phyloP scores from a whole-genome alignment of 2,329 filamentous ascomycete genomes.

The Gaeumannomyces sp. region DNA sequence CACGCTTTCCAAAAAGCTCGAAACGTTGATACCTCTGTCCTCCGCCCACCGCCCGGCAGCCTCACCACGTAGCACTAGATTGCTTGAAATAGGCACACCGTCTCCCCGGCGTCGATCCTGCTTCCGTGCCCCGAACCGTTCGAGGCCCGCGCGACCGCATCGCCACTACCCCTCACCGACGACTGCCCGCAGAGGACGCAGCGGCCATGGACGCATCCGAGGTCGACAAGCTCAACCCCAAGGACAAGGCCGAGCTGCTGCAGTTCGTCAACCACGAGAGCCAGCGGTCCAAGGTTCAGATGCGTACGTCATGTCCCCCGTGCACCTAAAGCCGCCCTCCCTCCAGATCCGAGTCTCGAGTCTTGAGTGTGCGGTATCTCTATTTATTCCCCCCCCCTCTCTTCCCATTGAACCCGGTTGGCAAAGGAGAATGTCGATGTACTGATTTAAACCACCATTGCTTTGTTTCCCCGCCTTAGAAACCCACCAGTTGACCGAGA shows the following conservation, averaged over 20 bases:
- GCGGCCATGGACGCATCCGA: constrained; percentile 47
- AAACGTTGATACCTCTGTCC: no score
- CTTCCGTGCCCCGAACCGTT: not conserved
- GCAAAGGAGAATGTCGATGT: no score
- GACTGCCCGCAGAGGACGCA: not conserved
- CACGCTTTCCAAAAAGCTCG: not conserved
- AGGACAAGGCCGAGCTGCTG: constrained; percentile 82
- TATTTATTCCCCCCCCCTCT: no score
- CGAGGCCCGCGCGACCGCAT: not conserved
- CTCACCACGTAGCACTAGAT: no score
- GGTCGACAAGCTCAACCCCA: constrained; percentile 67
- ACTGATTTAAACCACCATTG: not conserved
- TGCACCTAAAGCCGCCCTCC: not conserved
- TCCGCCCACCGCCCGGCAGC: not conserved
- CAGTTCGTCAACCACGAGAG: constrained; percentile 79
- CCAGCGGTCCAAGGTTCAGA: constrained; percentile 67
- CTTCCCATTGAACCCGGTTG: not conserved
- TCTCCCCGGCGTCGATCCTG: not conserved
- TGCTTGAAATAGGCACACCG: not conserved
- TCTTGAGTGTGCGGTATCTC: not conserved
- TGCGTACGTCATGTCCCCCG: constrained; percentile 43
- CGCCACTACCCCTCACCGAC: no score
- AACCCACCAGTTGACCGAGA: constrained; percentile 55
- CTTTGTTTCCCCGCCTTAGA: constrained; percentile 28
- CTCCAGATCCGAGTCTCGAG: not conserved